Evolutionary conservation across 805 yeast genomes (phyloP).

Genomic region (Cyberlindnera veronae): DNA sequence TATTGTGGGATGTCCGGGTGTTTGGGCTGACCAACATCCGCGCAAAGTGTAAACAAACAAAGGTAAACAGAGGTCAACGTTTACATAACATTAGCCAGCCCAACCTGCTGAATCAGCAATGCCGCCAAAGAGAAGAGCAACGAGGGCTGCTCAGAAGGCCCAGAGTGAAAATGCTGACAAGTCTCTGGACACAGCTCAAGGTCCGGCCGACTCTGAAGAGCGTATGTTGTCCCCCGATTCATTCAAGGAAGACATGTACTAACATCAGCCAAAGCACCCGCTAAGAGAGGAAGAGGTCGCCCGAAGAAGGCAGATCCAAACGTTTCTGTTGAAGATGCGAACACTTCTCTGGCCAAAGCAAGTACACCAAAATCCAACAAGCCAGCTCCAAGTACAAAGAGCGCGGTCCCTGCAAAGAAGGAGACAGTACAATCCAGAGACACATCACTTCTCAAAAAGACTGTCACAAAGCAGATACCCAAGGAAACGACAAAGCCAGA

Average conservation of each 20-base stretch:
- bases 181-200: neutral
- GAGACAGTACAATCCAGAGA: too few relatives aligned
- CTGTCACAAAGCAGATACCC: constrained; percentile 1
- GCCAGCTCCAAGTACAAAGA: constrained; percentile 3
- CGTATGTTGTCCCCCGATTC: constrained; percentile 7
- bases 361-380: neutral
- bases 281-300: constrained; percentile 7
- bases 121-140: constrained; percentile 25
- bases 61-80: neutral
- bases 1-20: neutral
- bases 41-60: constrained; percentile 2
- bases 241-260: neutral
- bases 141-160: constrained; percentile 18
- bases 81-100: neutral
- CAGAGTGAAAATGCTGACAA: constrained; percentile 4
- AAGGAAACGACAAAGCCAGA: too few relatives aligned
- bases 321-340: neutral
- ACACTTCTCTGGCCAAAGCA: neutral
- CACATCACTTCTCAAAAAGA: neutral
- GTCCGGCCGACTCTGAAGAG: constrained; percentile 2
- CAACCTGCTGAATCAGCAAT: constrained; percentile 1
- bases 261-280: constrained; percentile 1
- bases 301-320: neutral
- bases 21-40: neutral
- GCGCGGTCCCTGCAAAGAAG: neutral